These are phyloP conservation scores for Dactylellina parvicollis DNA, from an alignment of 2,329 filamentous ascomycete species.

Conservation along the genomic window DNA sequence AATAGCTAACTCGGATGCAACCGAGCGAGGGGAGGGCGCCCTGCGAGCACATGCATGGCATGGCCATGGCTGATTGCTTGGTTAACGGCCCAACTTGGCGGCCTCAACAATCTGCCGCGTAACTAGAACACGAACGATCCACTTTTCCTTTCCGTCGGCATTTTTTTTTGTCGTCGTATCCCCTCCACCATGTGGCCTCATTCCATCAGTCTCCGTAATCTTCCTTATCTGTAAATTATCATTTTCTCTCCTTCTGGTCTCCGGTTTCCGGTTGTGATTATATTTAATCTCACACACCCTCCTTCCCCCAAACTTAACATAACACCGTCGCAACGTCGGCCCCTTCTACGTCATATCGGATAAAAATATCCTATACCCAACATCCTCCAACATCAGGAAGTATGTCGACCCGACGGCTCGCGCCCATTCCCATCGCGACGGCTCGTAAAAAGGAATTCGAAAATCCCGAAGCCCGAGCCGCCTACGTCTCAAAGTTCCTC, in stretches of 20 bases:
- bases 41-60: conserved; percentile 10
- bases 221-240: conserved; percentile 14
- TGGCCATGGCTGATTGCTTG: conserved; percentile 8
- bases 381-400: conserved; percentile 1
- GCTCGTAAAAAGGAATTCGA: conserved; percentile 47
- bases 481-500: conserved; percentile 45
- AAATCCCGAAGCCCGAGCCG: conserved; percentile 38
- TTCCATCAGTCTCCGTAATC: conserved; percentile 22
- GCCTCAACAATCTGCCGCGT: conserved; percentile 43
- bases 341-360: conserved; percentile 45
- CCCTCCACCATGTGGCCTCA: conserved; percentile 50
- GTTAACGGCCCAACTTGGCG: conserved; percentile 24
- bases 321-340: conserved; percentile 3
- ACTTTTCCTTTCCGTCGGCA: conserved; percentile 28
- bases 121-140: no score
- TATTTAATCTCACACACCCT: conserved; percentile 3
- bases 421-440: conserved; percentile 22
- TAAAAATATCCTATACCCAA: conserved; percentile 1
- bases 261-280: neutral
- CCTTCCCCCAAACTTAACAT: neutral
- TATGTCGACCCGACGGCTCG: conserved; percentile 43
- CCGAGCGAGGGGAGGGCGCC: conserved; percentile 1
- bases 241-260: conserved; percentile 1
- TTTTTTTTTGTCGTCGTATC: conserved; percentile 35
- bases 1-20: conserved; percentile 17